Evolutionary conservation across 2,329 filamentous ascomycete genomes (phyloP).

Genomic region (Aspergillus amoenus): DNA sequence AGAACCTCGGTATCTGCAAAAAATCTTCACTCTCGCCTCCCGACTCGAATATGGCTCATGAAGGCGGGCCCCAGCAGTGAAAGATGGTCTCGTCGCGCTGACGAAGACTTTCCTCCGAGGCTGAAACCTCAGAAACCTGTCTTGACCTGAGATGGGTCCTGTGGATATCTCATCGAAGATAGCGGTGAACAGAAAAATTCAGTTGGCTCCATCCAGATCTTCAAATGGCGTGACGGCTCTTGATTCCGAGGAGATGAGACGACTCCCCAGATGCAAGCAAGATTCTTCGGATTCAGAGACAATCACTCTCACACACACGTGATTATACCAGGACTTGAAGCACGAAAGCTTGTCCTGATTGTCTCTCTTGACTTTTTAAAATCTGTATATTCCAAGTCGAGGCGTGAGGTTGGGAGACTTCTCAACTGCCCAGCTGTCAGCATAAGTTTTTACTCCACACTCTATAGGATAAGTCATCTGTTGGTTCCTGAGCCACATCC

Average conservation of each 20-base stretch:
- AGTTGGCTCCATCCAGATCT: conserved; percentile 3
- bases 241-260: neutral
- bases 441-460: neutral
- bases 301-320: neutral
- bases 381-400: neutral
- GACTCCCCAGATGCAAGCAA: neutral
- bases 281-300: neutral
- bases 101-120: neutral
- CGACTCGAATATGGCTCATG: neutral
- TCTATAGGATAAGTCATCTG: conserved; percentile 1
- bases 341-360: neutral
- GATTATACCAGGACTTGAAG: neutral
- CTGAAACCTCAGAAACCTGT: neutral
- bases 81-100: neutral
- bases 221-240: neutral
- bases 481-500: neutral
- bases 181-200: conserved; percentile 12
- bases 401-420: neutral
- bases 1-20: conserved; percentile 8
- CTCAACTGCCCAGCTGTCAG: neutral
- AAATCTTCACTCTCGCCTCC: neutral
- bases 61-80: neutral
- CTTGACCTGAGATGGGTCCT: conserved; percentile 5
- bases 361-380: neutral
- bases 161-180: conserved; percentile 13